phyloP scores from a whole-genome alignment of 129 eudicot genomes.

The Gnaphalium uliginosum region DNA sequence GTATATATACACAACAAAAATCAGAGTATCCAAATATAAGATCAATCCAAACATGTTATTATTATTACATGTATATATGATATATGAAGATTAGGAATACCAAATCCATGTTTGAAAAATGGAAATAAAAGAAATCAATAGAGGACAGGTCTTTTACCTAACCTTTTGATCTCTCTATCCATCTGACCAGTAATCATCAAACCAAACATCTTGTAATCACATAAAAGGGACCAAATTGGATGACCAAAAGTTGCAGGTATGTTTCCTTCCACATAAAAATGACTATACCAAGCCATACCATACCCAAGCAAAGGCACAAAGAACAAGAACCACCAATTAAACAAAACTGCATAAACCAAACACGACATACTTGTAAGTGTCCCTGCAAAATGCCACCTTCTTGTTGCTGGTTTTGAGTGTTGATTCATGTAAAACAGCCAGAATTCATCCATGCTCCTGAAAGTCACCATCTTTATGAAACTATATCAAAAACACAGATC shows the following conservation, averaged over 20 bases:
- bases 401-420: constrained; percentile 91
- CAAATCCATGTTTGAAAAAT: constrained; percentile 4
- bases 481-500: constrained; percentile 21
- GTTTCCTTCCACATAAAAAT: constrained; percentile 86
- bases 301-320: constrained; percentile 74
- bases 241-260: constrained; percentile 93
- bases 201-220: constrained; percentile 97
- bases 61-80: constrained; percentile 35
- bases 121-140: constrained; percentile 37
- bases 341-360: constrained; percentile 54
- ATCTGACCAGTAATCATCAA: constrained; percentile 94
- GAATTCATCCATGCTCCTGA: constrained; percentile 89
- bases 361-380: constrained; percentile 67
- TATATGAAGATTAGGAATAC: not conserved
- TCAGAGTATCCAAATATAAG: constrained; percentile 21
- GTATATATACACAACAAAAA: constrained; percentile 23
- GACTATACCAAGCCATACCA: constrained; percentile 96
- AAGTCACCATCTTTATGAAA: constrained; percentile 47
- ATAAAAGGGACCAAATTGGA: constrained; percentile 85
- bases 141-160: constrained; percentile 82
- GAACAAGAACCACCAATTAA: constrained; percentile 68
- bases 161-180: constrained; percentile 96
- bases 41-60: constrained; percentile 25
- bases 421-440: constrained; percentile 89
- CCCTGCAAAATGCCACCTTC: constrained; percentile 93